Percentiles rank a stretch among this genome's conserved stretches.
Evolutionary conservation across 371 early-diverging fungal genomes (phyloP).

Genomic region (Coemansia linderi): DNA sequence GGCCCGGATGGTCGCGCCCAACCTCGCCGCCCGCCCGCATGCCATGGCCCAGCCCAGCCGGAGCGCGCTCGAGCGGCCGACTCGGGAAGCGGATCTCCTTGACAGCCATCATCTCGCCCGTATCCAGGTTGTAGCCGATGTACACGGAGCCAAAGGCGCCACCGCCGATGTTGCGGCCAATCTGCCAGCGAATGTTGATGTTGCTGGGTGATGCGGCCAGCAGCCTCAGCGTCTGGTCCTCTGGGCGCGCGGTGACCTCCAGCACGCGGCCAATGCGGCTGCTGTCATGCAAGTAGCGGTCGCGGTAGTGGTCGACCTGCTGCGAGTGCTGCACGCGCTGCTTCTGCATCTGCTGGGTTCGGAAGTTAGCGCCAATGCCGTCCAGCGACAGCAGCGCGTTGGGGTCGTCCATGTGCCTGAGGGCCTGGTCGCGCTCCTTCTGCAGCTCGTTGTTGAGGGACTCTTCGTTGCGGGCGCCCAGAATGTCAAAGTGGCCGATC

Average conservation of each 20-base stretch:
- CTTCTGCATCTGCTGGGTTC: slow-evolving; percentile 43
- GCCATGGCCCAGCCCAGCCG: slow-evolving; percentile 29
- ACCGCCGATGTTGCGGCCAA: slow-evolving; percentile 83
- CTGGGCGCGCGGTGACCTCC: slow-evolving; percentile 67
- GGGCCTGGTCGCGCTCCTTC: slow-evolving; percentile 26
- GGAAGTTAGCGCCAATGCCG: slow-evolving; percentile 41
- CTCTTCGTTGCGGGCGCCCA: slow-evolving; percentile 44
- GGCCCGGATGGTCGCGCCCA: slow-evolving; percentile 48
- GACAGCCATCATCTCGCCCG: slow-evolving; percentile 89
- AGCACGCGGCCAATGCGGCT: slow-evolving; percentile 69
- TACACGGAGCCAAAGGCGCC: slow-evolving; percentile 88
- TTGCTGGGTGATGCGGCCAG: slow-evolving; percentile 75
- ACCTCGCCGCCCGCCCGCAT: slow-evolving; percentile 1
- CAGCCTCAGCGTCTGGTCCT: slow-evolving; percentile 75
- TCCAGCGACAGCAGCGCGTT: slow-evolving; percentile 36
- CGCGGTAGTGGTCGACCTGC: slow-evolving; percentile 31
- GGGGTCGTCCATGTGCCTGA: slow-evolving; percentile 23
- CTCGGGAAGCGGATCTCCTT: slow-evolving; percentile 91
- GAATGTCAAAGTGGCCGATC: slow-evolving; percentile 75
- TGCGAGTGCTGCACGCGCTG: slow-evolving; percentile 34
- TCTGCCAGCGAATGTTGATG: slow-evolving; percentile 83
- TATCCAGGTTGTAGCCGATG: slow-evolving; percentile 79
- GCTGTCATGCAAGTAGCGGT: slow-evolving; percentile 19
- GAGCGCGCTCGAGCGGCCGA: slow-evolving; percentile 64
- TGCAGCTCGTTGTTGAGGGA: slow-evolving; percentile 23